These are phyloP conservation scores for Eimeria acervulina DNA, from an alignment of 169 alveolate genomes.

Conservation along the genomic window DNA sequence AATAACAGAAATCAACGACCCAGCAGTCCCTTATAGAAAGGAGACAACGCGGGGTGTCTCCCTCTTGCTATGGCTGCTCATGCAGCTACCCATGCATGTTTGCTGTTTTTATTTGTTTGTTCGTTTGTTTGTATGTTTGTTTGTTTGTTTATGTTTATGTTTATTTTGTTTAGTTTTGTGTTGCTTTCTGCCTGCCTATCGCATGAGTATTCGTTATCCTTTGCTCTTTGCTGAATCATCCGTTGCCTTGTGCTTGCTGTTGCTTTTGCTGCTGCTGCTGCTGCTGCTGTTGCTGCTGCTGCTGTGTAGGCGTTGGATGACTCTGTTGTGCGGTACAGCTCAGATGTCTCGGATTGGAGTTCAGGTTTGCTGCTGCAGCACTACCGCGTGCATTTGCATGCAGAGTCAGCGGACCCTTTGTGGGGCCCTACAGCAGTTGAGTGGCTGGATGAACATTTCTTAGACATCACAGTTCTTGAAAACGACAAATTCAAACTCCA, in stretches of 20 bases:
- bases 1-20: no score
- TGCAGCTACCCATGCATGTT: not conserved
- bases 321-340: constrained; percentile 2
- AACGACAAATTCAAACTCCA: not conserved
- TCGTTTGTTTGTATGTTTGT: not conserved
- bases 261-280: not conserved
- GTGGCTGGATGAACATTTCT: not conserved
- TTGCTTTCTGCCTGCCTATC: not conserved
- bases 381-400: constrained; percentile 43
- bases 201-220: no score
- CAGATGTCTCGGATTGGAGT: constrained; percentile 1
- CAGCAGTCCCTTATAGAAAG: no score
- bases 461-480: not conserved
- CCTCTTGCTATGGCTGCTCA: no score
- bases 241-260: not conserved
- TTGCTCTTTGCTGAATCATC: not conserved
- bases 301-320: constrained; percentile 39
- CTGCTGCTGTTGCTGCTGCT: not conserved
- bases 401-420: constrained; percentile 24
- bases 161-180: not conserved
- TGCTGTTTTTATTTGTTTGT: not conserved
- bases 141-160: not conserved
- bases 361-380: constrained; percentile 45
- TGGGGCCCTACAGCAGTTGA: constrained; percentile 13
- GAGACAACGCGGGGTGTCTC: no score